Evolutionary conservation across 306 rosid genomes (phyloP).

Genomic region (Aeschynomene evenia): DNA sequence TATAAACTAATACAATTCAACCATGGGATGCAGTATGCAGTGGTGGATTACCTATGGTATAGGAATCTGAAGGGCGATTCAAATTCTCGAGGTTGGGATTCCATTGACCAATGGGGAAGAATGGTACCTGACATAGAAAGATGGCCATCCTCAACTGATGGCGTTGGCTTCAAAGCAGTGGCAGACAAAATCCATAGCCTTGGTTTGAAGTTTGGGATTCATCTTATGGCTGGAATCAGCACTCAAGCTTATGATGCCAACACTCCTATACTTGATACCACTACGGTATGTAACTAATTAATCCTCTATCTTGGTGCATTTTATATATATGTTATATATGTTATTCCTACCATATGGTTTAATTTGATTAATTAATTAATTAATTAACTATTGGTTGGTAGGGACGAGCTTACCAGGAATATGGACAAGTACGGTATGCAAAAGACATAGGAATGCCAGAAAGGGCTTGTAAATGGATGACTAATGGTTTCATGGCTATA

Average conservation of each 20-base stretch:
- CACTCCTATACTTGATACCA: constrained; percentile 62
- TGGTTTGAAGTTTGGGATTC: constrained; percentile 84
- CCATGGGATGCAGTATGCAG: constrained; percentile 58
- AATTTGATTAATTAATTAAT: no score
- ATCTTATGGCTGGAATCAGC: constrained; percentile 83
- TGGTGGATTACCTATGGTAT: constrained; percentile 84
- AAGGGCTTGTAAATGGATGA: constrained; percentile 73
- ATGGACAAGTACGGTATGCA: constrained; percentile 59
- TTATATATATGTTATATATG: no score
- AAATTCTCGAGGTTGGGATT: constrained; percentile 62
- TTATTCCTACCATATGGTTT: background rate
- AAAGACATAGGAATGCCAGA: constrained; percentile 58
- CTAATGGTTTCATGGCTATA: constrained; percentile 68
- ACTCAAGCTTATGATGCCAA: constrained; percentile 59
- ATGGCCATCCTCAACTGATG: constrained; percentile 76
- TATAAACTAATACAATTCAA: no score
- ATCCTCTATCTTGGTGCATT: no score
- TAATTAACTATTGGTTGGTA: no score
- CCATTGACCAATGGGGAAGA: constrained; percentile 76
- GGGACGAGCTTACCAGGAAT: constrained; percentile 58
- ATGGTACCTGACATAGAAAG: constrained; percentile 64
- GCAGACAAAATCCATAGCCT: constrained; percentile 52
- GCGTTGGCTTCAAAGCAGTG: constrained; percentile 56
- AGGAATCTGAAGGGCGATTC: constrained; percentile 52
- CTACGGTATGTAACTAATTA: constrained; percentile 37